Percentiles rank a stretch among this genome's conserved stretches.
phyloP scores from a whole-genome alignment of 345 rosid genomes.

The Salix udensis region DNA sequence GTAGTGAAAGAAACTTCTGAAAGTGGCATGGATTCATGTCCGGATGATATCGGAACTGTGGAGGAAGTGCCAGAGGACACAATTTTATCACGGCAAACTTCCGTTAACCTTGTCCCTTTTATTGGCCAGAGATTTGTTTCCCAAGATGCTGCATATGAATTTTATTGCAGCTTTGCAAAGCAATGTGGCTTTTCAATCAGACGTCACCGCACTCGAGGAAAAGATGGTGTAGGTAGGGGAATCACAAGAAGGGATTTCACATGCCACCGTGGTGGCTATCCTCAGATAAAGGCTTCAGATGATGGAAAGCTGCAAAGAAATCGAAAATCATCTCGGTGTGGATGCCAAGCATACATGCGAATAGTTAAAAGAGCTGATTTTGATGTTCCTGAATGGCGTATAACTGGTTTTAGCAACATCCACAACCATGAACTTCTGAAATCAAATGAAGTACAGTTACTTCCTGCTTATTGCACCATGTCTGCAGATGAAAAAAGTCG shows the following conservation, averaged over 20 bases:
- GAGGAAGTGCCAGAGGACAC: conserved; percentile 46
- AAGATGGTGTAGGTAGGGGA: conserved; percentile 63
- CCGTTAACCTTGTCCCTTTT: conserved; percentile 52
- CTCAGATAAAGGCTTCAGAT: conserved; percentile 45
- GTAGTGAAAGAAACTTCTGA: conserved; percentile 45
- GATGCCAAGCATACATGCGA: conserved; percentile 55
- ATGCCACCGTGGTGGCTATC: conserved; percentile 58
- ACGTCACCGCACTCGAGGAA: conserved; percentile 57
- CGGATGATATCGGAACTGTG: conserved; percentile 34
- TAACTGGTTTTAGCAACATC: conserved; percentile 52
- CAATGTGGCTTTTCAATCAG: conserved; percentile 63
- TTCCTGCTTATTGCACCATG: conserved; percentile 49
- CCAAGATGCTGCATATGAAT: conserved; percentile 62
- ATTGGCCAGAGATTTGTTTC: conserved; percentile 59
- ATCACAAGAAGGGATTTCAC: conserved; percentile 60
- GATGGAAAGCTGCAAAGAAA: conserved; percentile 57
- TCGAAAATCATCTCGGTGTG: conserved; percentile 55
- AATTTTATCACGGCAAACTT: conserved; percentile 51
- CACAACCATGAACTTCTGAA: conserved; percentile 57
- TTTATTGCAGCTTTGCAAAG: conserved; percentile 60
- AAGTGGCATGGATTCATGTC: conserved; percentile 42
- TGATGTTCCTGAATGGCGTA: conserved; percentile 57
- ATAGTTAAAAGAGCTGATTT: conserved; percentile 55
- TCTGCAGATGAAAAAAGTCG: conserved; percentile 51
- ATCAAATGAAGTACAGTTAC: conserved; percentile 36